Evolutionary conservation across 2,329 filamentous ascomycete species (phyloP), one percentile per base, ranked within the genome.

Genomic region (Penicillium sp.): DNA sequence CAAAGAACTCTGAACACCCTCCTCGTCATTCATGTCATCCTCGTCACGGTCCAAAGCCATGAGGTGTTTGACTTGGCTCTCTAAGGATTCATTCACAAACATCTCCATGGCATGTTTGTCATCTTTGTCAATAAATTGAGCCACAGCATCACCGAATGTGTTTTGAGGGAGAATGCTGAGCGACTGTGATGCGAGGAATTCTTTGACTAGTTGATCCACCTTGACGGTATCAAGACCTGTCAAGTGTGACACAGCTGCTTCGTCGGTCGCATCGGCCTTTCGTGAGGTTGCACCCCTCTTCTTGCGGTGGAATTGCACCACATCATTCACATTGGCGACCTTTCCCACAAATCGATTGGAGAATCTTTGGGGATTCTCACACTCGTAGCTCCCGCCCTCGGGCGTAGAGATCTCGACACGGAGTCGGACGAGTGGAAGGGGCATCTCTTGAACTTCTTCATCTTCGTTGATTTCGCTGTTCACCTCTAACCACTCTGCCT

Each of bases 351-450:
- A 99, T 3, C 92, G 85, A 71, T 96, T 96, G 0, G 93, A 98
- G 69, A 98, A 97, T 9, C 95, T 87, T 71, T 98, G 95, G 0
- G 95, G 93, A 59, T 99, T 99, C 72, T 98, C 95, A 62, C 90
- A 88, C 64, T 98, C 90, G 68, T 91, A 99, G 35, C 87, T 85
- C 14, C 91, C 90, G 4, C 91, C 92, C 29, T 96, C 91, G 0
- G 89, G 89, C 0, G 92, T 87, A 0, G 90, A 90, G 63, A 91
- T 95, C 68, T 99, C 95, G 1, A 99, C 93, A 59, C 93, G 91
- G 16, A 99, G 83, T 21, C 95, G 87, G 39, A 99, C 88, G 1
- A 99, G 82, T 0, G 95, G 95, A 33, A 95, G 78, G 0, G 93
- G 93, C 1, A 85, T 81, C 54, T 87, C 83, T 3, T 81, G 69